A percentile compares a stretch with the other conserved stretches of the same genome.
These are phyloP conservation scores for Kazachstania kunashirensis DNA, from an alignment of 805 yeast species.

Conservation along the genomic window DNA sequence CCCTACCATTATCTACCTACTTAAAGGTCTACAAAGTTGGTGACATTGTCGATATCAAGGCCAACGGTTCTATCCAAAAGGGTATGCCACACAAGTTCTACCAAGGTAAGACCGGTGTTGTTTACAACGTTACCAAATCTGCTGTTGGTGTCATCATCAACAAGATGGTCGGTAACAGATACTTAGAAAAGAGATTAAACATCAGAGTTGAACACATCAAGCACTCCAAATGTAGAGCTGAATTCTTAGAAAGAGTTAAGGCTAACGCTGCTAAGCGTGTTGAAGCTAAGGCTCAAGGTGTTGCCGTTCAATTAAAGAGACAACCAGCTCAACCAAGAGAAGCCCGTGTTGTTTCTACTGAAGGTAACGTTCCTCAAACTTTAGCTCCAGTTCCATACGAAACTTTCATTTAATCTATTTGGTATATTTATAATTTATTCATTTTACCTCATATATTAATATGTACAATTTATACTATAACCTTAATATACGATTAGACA, in stretches of 20 bases:
- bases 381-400: conserved; percentile 99
- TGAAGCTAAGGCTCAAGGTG: conserved; percentile 94
- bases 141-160: conserved; percentile 96
- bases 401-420: conserved; percentile 79
- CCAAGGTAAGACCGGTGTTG: conserved; percentile 99
- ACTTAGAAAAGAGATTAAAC: conserved; percentile 97
- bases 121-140: conserved; percentile 97
- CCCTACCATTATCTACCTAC: conserved; percentile 90
- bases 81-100: conserved; percentile 99
- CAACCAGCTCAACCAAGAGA: conserved; percentile 98
- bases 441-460: conserved; percentile 10
- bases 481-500: conserved; percentile 4
- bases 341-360: conserved; percentile 74
- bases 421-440: conserved; percentile 6
- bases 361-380: conserved; percentile 83
- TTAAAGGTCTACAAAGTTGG: conserved; percentile 97
- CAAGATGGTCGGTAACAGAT: conserved; percentile 99
- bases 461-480: conserved; percentile 9
- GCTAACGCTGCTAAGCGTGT: conserved; percentile 84
- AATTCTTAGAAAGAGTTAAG: conserved; percentile 97
- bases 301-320: conserved; percentile 88
- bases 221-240: conserved; percentile 99
- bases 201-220: conserved; percentile 97
- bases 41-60: conserved; percentile 98
- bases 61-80: conserved; percentile 98